These are phyloP conservation scores for Termitomyces sp. DNA, from an alignment of 768 basidiomycete species.

Conservation along the genomic window DNA sequence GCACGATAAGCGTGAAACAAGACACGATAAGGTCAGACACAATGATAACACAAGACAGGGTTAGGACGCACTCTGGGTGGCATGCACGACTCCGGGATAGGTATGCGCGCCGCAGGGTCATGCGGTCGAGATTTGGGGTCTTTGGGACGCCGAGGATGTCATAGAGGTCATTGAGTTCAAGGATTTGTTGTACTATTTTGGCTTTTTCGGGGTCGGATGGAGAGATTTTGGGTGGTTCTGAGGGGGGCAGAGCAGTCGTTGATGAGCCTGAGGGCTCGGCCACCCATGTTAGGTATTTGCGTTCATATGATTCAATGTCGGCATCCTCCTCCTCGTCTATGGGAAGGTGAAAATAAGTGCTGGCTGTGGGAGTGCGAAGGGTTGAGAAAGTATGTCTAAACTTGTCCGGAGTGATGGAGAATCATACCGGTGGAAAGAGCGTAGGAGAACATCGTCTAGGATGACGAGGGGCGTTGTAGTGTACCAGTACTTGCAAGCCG, in stretches of 20 bases:
- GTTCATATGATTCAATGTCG: constrained; percentile 42
- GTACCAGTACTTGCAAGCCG: background rate
- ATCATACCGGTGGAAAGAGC: constrained; percentile 41
- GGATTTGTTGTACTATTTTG: constrained; percentile 48
- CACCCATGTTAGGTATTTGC: constrained; percentile 50
- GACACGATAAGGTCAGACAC: constrained; percentile 10
- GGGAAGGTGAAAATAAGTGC: constrained; percentile 62
- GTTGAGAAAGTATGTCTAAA: constrained; percentile 4
- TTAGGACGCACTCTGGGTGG: constrained; percentile 76
- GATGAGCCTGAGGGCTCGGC: constrained; percentile 36
- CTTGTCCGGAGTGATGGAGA: background rate
- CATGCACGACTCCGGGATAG: constrained; percentile 72
- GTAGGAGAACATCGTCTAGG: constrained; percentile 41
- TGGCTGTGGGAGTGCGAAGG: constrained; percentile 37
- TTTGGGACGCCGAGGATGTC: constrained; percentile 65
- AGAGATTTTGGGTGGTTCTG: constrained; percentile 5
- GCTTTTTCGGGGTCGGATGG: constrained; percentile 11
- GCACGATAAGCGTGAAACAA: constrained; percentile 15
- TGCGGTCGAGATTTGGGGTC: constrained; percentile 50
- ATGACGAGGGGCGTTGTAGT: constrained; percentile 6
- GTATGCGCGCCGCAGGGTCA: constrained; percentile 72
- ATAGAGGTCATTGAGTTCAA: constrained; percentile 68
- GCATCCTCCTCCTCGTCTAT: constrained; percentile 57
- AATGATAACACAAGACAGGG: background rate
- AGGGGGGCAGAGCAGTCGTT: constrained; percentile 9